Percentiles rank a stretch among this genome's conserved stretches.
Evolutionary conservation across 371 early-diverging fungal species (phyloP).

Genomic region (Sporodiniella umbellata): DNA sequence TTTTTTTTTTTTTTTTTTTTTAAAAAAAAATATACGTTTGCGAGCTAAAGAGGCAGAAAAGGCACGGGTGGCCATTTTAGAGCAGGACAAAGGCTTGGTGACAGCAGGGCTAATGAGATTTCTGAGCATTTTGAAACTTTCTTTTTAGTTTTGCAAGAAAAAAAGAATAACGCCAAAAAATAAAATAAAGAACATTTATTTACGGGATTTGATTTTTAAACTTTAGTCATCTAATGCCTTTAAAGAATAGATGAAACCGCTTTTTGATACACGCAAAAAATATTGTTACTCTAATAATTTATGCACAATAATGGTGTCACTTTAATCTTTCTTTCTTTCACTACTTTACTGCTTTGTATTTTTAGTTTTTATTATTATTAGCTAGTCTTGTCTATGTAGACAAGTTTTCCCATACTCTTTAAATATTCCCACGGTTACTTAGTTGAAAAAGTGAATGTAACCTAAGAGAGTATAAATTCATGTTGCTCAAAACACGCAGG

Average conservation of each 20-base stretch:
- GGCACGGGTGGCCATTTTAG: conserved; percentile 23
- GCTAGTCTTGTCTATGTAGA: no score
- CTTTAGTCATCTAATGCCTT: background rate
- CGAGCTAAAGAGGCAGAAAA: conserved; percentile 34
- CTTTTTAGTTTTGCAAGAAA: conserved; percentile 1
- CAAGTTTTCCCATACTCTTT: background rate
- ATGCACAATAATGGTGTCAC: no score
- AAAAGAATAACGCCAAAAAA: background rate
- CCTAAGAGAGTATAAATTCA: conserved; percentile 3
- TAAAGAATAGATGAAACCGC: background rate
- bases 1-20: conserved; percentile 4
- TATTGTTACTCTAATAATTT: no score
- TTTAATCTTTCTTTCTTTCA: background rate
- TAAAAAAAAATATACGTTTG: conserved; percentile 24
- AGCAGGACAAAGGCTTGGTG: conserved; percentile 37
- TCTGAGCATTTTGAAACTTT: conserved; percentile 32
- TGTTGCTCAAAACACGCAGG: no score
- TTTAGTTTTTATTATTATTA: background rate
- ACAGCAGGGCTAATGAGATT: conserved; percentile 36
- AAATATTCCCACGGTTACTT: conserved; percentile 12
- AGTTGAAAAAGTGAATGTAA: conserved; percentile 22
- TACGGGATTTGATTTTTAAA: conserved; percentile 21
- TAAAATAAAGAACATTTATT: conserved; percentile 1
- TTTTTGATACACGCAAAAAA: no score
- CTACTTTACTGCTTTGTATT: background rate